These are phyloP conservation scores for Medicago truncatula DNA, from an alignment of 306 rosid genomes.

Conservation along the genomic window DNA sequence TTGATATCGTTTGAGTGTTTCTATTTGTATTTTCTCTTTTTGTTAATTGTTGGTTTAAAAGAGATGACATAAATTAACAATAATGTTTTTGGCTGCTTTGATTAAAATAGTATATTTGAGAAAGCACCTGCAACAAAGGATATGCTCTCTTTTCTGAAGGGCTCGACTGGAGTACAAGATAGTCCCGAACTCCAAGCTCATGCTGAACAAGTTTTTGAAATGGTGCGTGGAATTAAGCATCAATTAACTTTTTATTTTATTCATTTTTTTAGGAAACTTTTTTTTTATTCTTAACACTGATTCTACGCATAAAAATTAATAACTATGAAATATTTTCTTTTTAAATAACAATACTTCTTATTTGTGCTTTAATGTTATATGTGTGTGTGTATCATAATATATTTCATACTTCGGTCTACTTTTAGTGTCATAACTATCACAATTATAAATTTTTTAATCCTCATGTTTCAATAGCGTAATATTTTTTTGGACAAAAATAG, in stretches of 20 bases:
- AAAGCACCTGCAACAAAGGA: neutral
- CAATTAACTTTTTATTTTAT: neutral
- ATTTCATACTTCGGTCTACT: too few relatives aligned
- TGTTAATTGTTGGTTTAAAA: neutral
- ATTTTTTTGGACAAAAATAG: too few relatives aligned
- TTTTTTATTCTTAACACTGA: too few relatives aligned
- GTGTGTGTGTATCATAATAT: too few relatives aligned
- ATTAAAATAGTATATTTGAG: neutral
- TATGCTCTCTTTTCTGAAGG: neutral
- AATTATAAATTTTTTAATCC: too few relatives aligned
- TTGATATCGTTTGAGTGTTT: neutral
- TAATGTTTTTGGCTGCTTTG: neutral
- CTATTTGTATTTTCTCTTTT: neutral
- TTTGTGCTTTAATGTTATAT: too few relatives aligned
- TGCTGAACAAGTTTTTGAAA: neutral
- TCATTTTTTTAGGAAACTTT: too few relatives aligned
- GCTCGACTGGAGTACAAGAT: neutral
- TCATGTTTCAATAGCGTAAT: neutral
- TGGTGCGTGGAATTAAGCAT: neutral
- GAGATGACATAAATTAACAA: neutral
- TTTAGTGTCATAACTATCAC: too few relatives aligned
- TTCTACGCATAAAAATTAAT: too few relatives aligned
- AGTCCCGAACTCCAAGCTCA: neutral
- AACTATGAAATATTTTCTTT: neutral
- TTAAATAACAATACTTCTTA: neutral